Percentiles rank a stretch among this genome's conserved stretches.
Conservation (phyloP, 305 asterid genomes). For the Vinca major region DNA sequence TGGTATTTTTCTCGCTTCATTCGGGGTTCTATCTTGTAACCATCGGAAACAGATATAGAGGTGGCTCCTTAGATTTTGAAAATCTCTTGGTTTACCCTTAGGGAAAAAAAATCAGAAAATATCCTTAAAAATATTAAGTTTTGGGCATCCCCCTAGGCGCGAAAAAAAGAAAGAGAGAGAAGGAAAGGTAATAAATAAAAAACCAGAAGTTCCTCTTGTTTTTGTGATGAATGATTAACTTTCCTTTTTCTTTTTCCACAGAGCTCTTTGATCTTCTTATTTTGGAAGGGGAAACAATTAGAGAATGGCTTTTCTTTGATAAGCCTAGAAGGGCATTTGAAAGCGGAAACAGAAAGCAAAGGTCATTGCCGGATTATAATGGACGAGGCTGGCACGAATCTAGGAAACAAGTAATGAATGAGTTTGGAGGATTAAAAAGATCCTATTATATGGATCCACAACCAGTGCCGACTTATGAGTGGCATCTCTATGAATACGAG, state of each 20-base stretch:
- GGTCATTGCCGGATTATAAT: constrained; percentile 85
- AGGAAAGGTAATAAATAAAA: too few species aligned
- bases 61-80: too few species aligned
- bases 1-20: neutral
- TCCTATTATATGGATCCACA: constrained; percentile 99
- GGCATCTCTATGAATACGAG: constrained; percentile 94
- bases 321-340: constrained; percentile 97
- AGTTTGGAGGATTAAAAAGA: constrained; percentile 83
- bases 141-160: too few species aligned
- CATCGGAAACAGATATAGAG: neutral
- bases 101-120: too few species aligned
- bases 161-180: too few species aligned
- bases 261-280: constrained; percentile 78
- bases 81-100: too few species aligned
- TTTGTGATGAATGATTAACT: constrained; percentile 13
- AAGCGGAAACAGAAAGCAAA: constrained; percentile 91
- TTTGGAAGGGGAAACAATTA: constrained; percentile 69
- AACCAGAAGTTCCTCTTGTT: neutral
- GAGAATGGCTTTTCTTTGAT: constrained; percentile 98
- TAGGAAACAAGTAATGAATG: constrained; percentile 81
- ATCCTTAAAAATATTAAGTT: too few species aligned
- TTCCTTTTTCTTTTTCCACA: constrained; percentile 23
- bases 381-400: constrained; percentile 99
- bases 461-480: constrained; percentile 70
- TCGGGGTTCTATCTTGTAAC: neutral